Evolutionary conservation across 2,329 filamentous ascomycete genomes (phyloP).

Genomic region (Biscogniauxia sp.): DNA sequence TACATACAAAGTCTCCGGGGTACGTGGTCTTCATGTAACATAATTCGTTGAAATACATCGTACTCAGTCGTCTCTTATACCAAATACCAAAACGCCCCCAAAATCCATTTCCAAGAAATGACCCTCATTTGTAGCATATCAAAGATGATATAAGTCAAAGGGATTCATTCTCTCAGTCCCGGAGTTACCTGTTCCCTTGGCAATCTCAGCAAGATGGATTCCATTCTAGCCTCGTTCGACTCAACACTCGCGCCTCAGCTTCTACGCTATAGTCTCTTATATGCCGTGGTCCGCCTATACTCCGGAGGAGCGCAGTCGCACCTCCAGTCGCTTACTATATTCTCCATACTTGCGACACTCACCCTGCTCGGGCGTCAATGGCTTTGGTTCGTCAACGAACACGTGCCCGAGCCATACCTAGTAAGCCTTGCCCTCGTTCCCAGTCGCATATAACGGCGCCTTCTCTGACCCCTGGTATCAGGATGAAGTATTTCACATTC

Average conservation of each 20-base stretch:
- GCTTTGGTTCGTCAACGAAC: conserved; percentile 37
- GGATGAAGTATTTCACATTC: conserved; percentile 88
- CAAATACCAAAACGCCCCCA: too few relatives aligned
- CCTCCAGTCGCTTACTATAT: conserved; percentile 1
- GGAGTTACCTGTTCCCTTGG: too few relatives aligned
- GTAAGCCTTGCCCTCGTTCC: conserved; percentile 31
- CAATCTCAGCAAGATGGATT: conserved; percentile 13
- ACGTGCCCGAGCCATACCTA: conserved; percentile 54
- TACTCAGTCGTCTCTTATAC: too few relatives aligned
- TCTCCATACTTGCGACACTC: conserved; percentile 3
- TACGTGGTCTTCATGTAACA: not conserved
- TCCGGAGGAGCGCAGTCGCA: conserved; percentile 2
- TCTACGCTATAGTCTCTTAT: conserved; percentile 14
- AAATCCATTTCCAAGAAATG: not conserved
- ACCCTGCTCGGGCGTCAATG: conserved; percentile 33
- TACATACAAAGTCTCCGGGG: too few relatives aligned
- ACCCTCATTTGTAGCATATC: not conserved
- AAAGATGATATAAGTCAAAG: not conserved
- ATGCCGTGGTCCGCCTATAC: conserved; percentile 8
- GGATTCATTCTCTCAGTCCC: not conserved
- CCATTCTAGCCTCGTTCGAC: conserved; percentile 9
- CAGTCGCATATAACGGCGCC: not conserved
- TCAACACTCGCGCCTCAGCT: conserved; percentile 12
- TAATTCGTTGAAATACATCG: not conserved
- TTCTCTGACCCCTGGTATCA: conserved; percentile 32